These are phyloP conservation scores for Podospora sp. DNA, from an alignment of 495 filamentous ascomycete genomes.

Conservation along the genomic window DNA sequence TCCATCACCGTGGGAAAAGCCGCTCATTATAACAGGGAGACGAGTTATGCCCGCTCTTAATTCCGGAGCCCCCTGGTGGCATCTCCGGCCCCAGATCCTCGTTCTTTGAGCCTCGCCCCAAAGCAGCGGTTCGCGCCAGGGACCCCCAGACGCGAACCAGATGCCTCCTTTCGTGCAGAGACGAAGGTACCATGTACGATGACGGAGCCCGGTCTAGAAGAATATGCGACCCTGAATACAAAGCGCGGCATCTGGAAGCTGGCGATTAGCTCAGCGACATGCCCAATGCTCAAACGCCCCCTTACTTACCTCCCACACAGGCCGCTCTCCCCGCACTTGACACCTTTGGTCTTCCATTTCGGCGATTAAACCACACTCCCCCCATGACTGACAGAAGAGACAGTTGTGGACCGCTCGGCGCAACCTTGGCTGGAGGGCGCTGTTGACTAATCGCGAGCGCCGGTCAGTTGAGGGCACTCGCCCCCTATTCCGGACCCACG, in stretches of 20 bases:
- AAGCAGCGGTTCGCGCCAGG: background rate
- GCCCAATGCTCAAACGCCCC: background rate
- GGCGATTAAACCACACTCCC: background rate
- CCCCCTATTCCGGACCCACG: background rate
- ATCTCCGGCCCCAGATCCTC: background rate
- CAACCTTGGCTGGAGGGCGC: background rate
- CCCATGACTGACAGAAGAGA: constrained; percentile 10
- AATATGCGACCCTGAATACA: background rate
- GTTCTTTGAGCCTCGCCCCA: background rate
- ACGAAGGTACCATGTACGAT: constrained; percentile 4
- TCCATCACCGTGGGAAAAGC: constrained; percentile 3
- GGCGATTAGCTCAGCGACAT: constrained; percentile 21
- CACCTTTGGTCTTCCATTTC: background rate
- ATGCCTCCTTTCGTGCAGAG: background rate
- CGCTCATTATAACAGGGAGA: constrained; percentile 10
- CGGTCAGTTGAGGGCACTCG: background rate
- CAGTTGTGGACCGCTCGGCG: background rate
- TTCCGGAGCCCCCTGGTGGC: background rate
- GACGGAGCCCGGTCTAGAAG: background rate
- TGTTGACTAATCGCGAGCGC: constrained; percentile 12
- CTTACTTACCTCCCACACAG: background rate
- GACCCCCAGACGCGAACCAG: background rate
- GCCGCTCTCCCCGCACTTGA: background rate
- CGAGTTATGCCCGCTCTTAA: constrained; percentile 8
- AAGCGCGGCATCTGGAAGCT: background rate